phyloP scores from a whole-genome alignment of 768 basidiomycete genomes.

The Leccinum subgranulosum region DNA sequence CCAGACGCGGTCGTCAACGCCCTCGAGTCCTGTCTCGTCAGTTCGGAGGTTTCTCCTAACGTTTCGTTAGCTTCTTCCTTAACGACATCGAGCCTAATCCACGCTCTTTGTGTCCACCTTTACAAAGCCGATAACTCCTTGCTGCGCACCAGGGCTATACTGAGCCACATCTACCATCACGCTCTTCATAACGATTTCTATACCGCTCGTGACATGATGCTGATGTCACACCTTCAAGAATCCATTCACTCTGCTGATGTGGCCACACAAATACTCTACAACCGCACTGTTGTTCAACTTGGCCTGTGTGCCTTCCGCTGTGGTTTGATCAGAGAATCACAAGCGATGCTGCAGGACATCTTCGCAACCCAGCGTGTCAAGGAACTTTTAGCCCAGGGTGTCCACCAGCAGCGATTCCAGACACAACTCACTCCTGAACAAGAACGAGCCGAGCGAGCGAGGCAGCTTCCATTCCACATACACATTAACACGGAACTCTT shows the following conservation, averaged over 20 bases:
- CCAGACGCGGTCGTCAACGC: slow-evolving; percentile 91
- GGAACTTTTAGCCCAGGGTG: slow-evolving; percentile 94
- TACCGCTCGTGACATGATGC: slow-evolving; percentile 94
- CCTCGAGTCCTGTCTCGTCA: slow-evolving; percentile 68
- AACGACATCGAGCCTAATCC: slow-evolving; percentile 74
- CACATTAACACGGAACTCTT: slow-evolving; percentile 98
- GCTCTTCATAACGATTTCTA: slow-evolving; percentile 96
- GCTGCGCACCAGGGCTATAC: slow-evolving; percentile 93
- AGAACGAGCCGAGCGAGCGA: slow-evolving; percentile 92
- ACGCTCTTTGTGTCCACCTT: slow-evolving; percentile 84
- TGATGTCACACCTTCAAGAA: slow-evolving; percentile 99
- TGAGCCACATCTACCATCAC: slow-evolving; percentile 96
- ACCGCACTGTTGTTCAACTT: slow-evolving; percentile 94
- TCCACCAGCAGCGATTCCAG: slow-evolving; percentile 90
- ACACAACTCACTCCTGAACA: slow-evolving; percentile 83
- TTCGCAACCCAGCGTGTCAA: slow-evolving; percentile 96
- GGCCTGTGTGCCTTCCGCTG: slow-evolving; percentile 96
- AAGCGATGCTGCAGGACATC: slow-evolving; percentile 90
- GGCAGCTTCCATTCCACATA: slow-evolving; percentile 98
- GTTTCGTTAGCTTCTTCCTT: slow-evolving; percentile 56
- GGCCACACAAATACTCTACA: slow-evolving; percentile 96
- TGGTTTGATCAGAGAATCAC: slow-evolving; percentile 92
- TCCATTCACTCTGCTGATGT: slow-evolving; percentile 96
- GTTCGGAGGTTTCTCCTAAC: slow-evolving; percentile 56
- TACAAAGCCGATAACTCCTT: slow-evolving; percentile 92